A percentile compares a stretch with the other conserved stretches of the same genome.
phyloP scores from a whole-genome alignment of 176 grass and related monocot genomes.

The Typha latifolia region DNA sequence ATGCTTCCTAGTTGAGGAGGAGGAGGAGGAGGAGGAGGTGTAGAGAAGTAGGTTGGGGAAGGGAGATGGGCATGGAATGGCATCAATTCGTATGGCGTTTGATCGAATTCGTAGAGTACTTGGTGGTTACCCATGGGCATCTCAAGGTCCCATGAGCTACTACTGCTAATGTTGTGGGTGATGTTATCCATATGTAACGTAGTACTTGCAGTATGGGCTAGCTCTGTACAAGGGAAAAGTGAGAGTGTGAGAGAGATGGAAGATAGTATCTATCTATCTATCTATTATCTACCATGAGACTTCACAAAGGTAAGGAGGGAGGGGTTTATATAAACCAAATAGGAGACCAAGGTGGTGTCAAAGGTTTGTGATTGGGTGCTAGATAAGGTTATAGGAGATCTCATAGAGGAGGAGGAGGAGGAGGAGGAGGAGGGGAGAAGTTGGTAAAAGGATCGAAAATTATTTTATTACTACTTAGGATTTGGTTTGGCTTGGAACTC shows the following conservation, averaged over 20 bases:
- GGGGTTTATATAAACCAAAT: slow-evolving; percentile 1
- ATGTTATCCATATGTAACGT: slow-evolving; percentile 50
- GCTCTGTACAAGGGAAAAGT: slow-evolving; percentile 7
- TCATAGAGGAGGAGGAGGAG: not conserved
- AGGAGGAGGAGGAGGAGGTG: slow-evolving; percentile 12
- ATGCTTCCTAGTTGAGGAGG: not conserved
- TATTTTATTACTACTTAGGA: not conserved
- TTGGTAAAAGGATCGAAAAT: not conserved
- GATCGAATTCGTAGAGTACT: slow-evolving; percentile 40
- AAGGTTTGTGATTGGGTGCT: not conserved
- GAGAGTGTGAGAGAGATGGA: not conserved
- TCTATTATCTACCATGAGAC: not conserved
- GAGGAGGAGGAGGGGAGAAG: no score
- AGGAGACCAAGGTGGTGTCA: not conserved
- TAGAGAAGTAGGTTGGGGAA: slow-evolving; percentile 25
- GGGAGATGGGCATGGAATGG: slow-evolving; percentile 22
- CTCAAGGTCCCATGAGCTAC: slow-evolving; percentile 86
- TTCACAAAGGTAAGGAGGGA: not conserved
- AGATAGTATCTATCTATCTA: not conserved
- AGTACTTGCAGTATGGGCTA: slow-evolving; percentile 8
- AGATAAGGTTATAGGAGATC: not conserved
- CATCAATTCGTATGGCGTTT: slow-evolving; percentile 23
- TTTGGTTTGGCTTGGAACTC: not conserved
- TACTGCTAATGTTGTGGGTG: slow-evolving; percentile 55
- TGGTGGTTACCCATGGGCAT: slow-evolving; percentile 75